Evolutionary conservation across 495 filamentous ascomycete species (phyloP).

Genomic region (Aspergillus taichungensis): DNA sequence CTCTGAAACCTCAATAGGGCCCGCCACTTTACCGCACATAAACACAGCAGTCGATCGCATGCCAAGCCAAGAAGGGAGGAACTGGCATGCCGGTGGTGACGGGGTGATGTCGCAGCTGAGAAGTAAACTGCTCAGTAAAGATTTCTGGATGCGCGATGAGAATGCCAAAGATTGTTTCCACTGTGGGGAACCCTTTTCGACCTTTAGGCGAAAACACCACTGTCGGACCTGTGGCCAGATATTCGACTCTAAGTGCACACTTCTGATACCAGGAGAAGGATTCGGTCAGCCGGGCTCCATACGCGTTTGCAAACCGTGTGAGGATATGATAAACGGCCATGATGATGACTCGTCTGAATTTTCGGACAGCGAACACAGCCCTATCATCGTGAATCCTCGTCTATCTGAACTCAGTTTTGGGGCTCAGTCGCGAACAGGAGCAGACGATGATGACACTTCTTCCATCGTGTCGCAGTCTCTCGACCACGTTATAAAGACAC

Average conservation of each 20-base stretch:
- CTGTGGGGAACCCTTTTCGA: slow-evolving; percentile 81
- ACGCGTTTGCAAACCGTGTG: slow-evolving; percentile 90
- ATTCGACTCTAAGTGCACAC: slow-evolving; percentile 94
- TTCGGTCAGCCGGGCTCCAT: slow-evolving; percentile 85
- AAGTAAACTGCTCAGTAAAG: slow-evolving; percentile 79
- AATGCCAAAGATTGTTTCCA: slow-evolving; percentile 96
- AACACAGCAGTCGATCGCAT: slow-evolving; percentile 21
- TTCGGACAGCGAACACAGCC: slow-evolving; percentile 62
- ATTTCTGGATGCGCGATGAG: slow-evolving; percentile 99
- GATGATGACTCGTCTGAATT: slow-evolving; percentile 88
- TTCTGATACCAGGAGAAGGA: slow-evolving; percentile 69
- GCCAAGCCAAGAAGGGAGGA: slow-evolving; percentile 10
- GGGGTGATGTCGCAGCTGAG: slow-evolving; percentile 46
- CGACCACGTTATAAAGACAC: slow-evolving; percentile 39
- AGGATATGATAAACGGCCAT: slow-evolving; percentile 80
- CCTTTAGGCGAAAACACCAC: slow-evolving; percentile 93
- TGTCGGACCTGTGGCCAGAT: slow-evolving; percentile 91
- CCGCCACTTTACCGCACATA: slow-evolving; percentile 24
- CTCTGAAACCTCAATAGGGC: slow-evolving; percentile 20
- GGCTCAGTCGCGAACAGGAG: slow-evolving; percentile 14
- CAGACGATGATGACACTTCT: slow-evolving; percentile 37
- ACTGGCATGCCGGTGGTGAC: slow-evolving; percentile 17
- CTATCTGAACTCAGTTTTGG: slow-evolving; percentile 27
- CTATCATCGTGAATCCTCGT: slow-evolving; percentile 29
- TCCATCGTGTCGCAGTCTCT: slow-evolving; percentile 39